phyloP scores from a whole-genome alignment of 1,139 yeast species.

The Candida smagusa region DNA sequence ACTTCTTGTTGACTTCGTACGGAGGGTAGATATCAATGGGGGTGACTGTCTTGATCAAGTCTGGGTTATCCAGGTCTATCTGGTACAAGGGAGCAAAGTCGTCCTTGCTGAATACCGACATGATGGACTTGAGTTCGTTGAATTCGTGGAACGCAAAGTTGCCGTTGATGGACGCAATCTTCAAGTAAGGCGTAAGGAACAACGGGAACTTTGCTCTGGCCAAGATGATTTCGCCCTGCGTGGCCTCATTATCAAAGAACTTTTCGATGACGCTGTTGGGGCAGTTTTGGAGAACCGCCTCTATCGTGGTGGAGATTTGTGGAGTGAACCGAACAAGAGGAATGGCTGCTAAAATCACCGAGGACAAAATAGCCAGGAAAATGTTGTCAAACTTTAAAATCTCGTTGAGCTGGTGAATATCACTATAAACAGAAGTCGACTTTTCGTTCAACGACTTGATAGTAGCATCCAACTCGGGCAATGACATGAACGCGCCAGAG shows the following conservation, averaged over 20 bases:
- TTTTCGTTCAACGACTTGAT: constrained; percentile 38
- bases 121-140: constrained; percentile 56
- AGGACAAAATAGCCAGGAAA: constrained; percentile 57
- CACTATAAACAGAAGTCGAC: constrained; percentile 48
- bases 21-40: constrained; percentile 49
- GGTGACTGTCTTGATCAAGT: constrained; percentile 41
- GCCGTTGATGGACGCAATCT: constrained; percentile 60
- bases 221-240: constrained; percentile 54
- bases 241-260: constrained; percentile 55
- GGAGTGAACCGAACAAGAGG: constrained; percentile 59
- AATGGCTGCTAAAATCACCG: constrained; percentile 56
- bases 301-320: constrained; percentile 49
- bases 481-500: constrained; percentile 14
- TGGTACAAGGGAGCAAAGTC: constrained; percentile 38
- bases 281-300: constrained; percentile 47
- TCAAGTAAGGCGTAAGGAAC: constrained; percentile 59
- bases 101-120: constrained; percentile 38
- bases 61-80: constrained; percentile 53
- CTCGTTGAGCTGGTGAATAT: constrained; percentile 40
- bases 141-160: constrained; percentile 66
- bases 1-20: constrained; percentile 41
- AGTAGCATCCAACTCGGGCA: constrained; percentile 13
- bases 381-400: constrained; percentile 48
- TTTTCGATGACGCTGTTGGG: constrained; percentile 56
- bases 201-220: constrained; percentile 75